These are phyloP conservation scores for Spirogloea muscicola DNA, from an alignment of 139 green algal genomes.

Conservation along the genomic window DNA sequence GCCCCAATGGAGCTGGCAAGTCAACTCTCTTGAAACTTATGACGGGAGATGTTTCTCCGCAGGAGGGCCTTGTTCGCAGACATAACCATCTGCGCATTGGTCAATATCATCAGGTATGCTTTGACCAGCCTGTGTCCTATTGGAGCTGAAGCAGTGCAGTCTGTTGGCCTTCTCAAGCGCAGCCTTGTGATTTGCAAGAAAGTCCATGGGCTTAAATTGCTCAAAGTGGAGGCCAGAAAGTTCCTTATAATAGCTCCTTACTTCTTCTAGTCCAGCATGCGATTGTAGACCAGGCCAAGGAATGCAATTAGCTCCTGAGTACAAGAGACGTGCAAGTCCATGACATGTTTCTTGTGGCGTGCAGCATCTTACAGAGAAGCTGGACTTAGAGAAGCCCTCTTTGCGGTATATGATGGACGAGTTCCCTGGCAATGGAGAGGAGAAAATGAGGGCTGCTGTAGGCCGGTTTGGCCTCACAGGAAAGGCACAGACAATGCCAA, in stretches of 20 bases:
- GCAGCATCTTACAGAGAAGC: constrained; percentile 78
- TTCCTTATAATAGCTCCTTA: not conserved
- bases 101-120: constrained; percentile 69
- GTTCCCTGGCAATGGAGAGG: constrained; percentile 25
- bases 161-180: not conserved
- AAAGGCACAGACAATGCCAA: constrained; percentile 64
- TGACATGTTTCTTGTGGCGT: not conserved
- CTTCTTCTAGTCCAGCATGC: not conserved
- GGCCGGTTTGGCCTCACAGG: constrained; percentile 70
- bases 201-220: not conserved
- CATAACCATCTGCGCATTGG: constrained; percentile 93
- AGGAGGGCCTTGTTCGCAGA: constrained; percentile 85
- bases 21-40: constrained; percentile 98
- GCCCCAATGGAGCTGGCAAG: constrained; percentile 87
- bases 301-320: not conserved
- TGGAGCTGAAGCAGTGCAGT: constrained; percentile 65
- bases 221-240: not conserved
- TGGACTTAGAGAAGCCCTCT: constrained; percentile 66
- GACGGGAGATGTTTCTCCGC: constrained; percentile 78
- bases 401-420: constrained; percentile 69
- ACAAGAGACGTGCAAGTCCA: not conserved
- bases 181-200: not conserved
- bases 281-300: not conserved
- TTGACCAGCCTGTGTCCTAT: constrained; percentile 37
- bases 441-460: constrained; percentile 54